Conservation (phyloP, 495 filamentous ascomycete genomes). For the Talaromyces thailandensis region DNA sequence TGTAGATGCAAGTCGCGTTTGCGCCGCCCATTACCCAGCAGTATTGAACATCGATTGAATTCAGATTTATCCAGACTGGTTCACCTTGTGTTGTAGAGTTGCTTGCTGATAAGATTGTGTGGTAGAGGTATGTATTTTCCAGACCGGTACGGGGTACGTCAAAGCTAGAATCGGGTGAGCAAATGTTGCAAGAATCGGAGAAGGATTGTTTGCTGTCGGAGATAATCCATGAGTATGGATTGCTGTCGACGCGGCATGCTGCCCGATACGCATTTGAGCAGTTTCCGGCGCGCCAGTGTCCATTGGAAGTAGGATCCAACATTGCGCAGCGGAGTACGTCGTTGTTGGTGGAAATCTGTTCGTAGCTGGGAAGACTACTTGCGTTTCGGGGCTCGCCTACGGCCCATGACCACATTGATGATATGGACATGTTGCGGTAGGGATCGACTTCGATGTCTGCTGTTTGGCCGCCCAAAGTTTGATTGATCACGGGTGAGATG, state of each 20-base stretch:
- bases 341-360: constrained; percentile 13
- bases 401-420: constrained; percentile 52
- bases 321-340: constrained; percentile 42
- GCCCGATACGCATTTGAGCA: constrained; percentile 39
- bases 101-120: constrained; percentile 17
- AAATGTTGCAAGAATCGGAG: constrained; percentile 22
- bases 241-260: constrained; percentile 42
- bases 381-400: constrained; percentile 42
- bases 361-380: constrained; percentile 11
- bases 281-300: constrained; percentile 48
- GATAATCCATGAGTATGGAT: constrained; percentile 49
- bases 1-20: constrained; percentile 47
- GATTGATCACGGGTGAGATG: constrained; percentile 48
- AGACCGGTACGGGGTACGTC: constrained; percentile 48
- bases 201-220: constrained; percentile 29
- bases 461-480: constrained; percentile 41
- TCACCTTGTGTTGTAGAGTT: constrained; percentile 13
- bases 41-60: constrained; percentile 39
- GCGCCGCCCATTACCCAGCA: constrained; percentile 52
- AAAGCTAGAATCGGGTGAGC: constrained; percentile 34
- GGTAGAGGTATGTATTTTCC: constrained; percentile 50
- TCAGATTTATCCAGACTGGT: constrained; percentile 49
- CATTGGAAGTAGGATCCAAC: constrained; percentile 31
- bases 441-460: constrained; percentile 33
- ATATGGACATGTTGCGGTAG: constrained; percentile 43